Evolutionary conservation across 768 basidiomycete genomes (phyloP), one percentile per base, ranked within the genome.

Genomic region (Sarcodon sp.): DNA sequence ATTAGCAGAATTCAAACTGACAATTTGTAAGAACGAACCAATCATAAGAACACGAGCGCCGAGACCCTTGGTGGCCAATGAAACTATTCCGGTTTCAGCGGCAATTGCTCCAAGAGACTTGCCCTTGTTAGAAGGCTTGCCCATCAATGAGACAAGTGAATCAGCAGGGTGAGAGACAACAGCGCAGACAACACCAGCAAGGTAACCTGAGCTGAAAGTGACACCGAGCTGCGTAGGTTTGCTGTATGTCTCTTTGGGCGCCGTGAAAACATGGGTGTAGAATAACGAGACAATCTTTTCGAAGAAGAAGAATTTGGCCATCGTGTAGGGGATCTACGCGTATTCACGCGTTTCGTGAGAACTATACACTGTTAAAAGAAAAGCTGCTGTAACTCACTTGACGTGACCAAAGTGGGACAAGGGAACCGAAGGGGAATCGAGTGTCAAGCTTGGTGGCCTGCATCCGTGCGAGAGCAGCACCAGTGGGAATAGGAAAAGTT

Each of bases 261-360:
- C 68, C 38, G 82, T 75, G 69, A 92, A 83, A 65, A 90, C 85
- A 61, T 86, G 78, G 54, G 84, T 88, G 68, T 89, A 89, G 73
- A 93, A 92, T 57, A 86, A 63, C 59, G 80, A 73, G 63, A 85
- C 87, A 57, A 86, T 85, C 73, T 83, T 81, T 66, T 92, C 89
- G 65, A 83, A 93, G 77, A 88, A 90, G 79, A 79, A 89, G 79
- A 96, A 96, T 70, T 96, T 96, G 73, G 91, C 91, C 91, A 96
- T 93, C 59, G 92, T 96, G 75, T 96, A 96, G 47, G 92, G 92
- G 59, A 94, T 91, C 85, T 94, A 64, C 47, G 13, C 0, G 45
- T 32, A 33, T 6, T 48, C 41, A n/a, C 2, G 33, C 33, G 43
- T 16, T 7, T 6, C 35, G 12, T 31, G 39, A 33, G 16, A 41